Evolutionary conservation across 345 rosid species (phyloP).

Genomic region (Syzygium jambos): DNA sequence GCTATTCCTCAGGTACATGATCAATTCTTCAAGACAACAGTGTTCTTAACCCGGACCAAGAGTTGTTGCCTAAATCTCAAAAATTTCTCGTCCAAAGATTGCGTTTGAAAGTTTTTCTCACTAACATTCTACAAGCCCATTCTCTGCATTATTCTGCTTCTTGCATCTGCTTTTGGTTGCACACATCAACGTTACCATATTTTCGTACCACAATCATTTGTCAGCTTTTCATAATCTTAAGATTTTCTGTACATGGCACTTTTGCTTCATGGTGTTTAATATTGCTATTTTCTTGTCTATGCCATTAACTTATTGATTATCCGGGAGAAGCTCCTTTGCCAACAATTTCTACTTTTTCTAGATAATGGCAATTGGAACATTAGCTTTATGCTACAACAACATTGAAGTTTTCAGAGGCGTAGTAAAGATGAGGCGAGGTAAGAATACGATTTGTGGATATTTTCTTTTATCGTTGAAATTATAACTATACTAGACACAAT

Average conservation of each 20-base stretch:
- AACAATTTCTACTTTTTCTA: slow-evolving; percentile 12
- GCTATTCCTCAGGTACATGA: slow-evolving; percentile 76
- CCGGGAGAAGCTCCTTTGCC: slow-evolving; percentile 8
- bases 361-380: slow-evolving; percentile 97
- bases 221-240: not conserved
- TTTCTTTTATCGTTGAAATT: not conserved
- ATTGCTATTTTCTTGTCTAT: not conserved
- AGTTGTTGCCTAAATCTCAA: not conserved
- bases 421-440: slow-evolving; percentile 97
- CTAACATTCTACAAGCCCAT: not conserved
- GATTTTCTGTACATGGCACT: not conserved
- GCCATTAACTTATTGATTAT: not conserved
- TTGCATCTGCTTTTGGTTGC: not conserved
- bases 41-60: not conserved
- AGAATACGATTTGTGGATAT: slow-evolving; percentile 7
- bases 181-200: not conserved
- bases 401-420: slow-evolving; percentile 90
- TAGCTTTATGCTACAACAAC: slow-evolving; percentile 85
- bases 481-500: not conserved
- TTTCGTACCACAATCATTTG: not conserved
- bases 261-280: not conserved
- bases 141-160: not conserved
- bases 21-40: not conserved
- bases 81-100: not conserved
- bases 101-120: not conserved